phyloP scores from a whole-genome alignment of 2,329 filamentous ascomycete species.

The Amauroascus verrucosus region DNA sequence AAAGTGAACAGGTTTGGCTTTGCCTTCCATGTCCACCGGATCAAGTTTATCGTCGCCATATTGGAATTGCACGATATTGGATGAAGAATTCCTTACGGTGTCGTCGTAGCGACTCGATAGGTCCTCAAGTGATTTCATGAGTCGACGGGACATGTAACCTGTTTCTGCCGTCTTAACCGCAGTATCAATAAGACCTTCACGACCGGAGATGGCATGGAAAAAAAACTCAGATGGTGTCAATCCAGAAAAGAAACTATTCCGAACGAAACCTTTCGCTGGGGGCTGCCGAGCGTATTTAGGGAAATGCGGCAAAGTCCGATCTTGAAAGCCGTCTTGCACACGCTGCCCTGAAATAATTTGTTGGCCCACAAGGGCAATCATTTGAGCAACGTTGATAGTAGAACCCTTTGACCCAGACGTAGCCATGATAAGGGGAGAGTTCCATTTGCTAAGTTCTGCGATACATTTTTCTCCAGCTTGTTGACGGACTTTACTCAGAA shows the following conservation, averaged over 20 bases:
- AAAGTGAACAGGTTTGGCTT: constrained; percentile 84
- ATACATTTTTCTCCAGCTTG: constrained; percentile 88
- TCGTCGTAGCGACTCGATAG: constrained; percentile 87
- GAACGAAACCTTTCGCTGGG: constrained; percentile 92
- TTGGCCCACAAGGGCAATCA: constrained; percentile 94
- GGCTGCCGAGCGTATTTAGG: constrained; percentile 84
- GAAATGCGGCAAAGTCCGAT: constrained; percentile 88
- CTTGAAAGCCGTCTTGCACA: constrained; percentile 92
- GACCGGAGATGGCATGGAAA: constrained; percentile 95
- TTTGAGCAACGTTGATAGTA: constrained; percentile 96
- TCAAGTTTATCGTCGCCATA: constrained; percentile 94
- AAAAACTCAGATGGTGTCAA: constrained; percentile 85
- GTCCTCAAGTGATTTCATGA: constrained; percentile 98
- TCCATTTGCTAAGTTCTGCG: constrained; percentile 76
- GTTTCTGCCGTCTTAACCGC: constrained; percentile 98
- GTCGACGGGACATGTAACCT: constrained; percentile 92
- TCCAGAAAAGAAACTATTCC: constrained; percentile 94
- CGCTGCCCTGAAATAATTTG: constrained; percentile 92
- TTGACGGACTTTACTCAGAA: constrained; percentile 83
- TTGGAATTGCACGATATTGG: constrained; percentile 88
- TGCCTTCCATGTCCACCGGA: constrained; percentile 94
- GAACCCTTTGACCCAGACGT: constrained; percentile 95
- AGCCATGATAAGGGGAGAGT: constrained; percentile 91
- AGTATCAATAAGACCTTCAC: constrained; percentile 97
- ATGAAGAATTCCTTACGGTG: constrained; percentile 83